Conservation (phyloP, 192 early-diverging fungal species). For the Chytriomyces sp. region DNA sequence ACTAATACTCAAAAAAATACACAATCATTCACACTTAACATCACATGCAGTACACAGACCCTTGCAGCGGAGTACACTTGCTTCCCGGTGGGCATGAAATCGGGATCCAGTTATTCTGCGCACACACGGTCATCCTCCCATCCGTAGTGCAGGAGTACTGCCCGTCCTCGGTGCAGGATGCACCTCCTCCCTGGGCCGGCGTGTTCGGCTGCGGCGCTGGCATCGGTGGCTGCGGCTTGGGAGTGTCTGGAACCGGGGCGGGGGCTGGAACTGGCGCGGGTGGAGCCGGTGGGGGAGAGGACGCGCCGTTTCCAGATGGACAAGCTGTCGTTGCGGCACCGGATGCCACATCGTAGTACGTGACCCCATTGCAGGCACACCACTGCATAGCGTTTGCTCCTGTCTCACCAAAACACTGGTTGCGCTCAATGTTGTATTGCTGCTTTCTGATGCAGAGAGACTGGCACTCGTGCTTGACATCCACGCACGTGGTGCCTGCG, state of each 20-base stretch:
- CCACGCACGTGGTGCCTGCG: neutral
- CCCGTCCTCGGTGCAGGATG: neutral
- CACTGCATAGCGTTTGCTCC: neutral
- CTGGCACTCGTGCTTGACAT: slow-evolving; percentile 1
- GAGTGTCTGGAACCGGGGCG: neutral
- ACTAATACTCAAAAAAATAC: neutral
- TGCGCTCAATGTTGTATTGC: neutral
- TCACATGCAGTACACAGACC: neutral
- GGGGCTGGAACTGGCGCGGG: neutral
- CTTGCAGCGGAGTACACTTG: neutral
- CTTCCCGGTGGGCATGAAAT: neutral
- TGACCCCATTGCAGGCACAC: slow-evolving; percentile 5
- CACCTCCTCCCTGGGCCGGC: neutral
- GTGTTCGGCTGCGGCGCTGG: neutral
- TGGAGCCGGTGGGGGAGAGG: too few species aligned
- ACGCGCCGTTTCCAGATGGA: neutral
- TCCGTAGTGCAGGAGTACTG: neutral
- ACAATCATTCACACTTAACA: too few species aligned
- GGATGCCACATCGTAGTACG: neutral
- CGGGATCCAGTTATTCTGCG: neutral
- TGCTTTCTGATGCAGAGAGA: neutral
- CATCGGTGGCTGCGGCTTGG: neutral
- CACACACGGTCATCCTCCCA: neutral
- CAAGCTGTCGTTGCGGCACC: slow-evolving; percentile 1
- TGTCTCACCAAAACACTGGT: neutral